Base-by-base conservation (phyloP, 2,329 filamentous ascomycete genomes). In the Neopestalotiopsis sp. region DNA sequence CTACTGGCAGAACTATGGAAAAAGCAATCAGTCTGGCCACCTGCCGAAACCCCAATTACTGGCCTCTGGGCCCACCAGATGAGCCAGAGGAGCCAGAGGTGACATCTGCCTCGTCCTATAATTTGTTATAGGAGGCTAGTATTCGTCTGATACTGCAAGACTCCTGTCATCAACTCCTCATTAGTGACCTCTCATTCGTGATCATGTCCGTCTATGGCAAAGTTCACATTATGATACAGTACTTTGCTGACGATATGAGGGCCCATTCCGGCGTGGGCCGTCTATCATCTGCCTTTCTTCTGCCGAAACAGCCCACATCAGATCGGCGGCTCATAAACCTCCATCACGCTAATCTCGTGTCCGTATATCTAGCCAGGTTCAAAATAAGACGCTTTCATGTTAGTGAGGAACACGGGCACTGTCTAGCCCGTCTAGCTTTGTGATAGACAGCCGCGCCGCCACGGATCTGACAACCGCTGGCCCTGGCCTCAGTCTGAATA, bases 391-490 rank as follows among this genome's bases (percentile, higher is more conserved):
- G 45, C 45, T 20, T 20, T 17, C 7, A 24, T 52, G 45, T 52
- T 52, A 52, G 45, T 52, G 45, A 52, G 45, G n/a, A 24, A 52
- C 45, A 52, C 45, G 17, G 45, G 20, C 45, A 20, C 20, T 14
- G 45, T 52, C 45, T 52, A 52, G 45, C 45, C n/a, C 45, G 10
- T 20, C 45, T 52, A 52, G n/a, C n/a, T 52, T 52, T 52, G 45
- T 52, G 45, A 52, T 52, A 52, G 45, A 52, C 45, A 52, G 45
- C 45, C 45, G 45, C 45, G 45, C 45, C 45, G 45, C 45, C 45
- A n/a, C 45, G 45, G 45, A 52, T 24, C 45, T 24, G 45, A 52
- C 45, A 52, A 52, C 45, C 45, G 45, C 45, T 52, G 45, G 17
- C n/a, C 20, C 45, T 52, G 45, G 17, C 45, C 20, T 52, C 45